A percentile compares a stretch with the other conserved stretches of the same genome.
Conservation (phyloP, 2,329 filamentous ascomycete genomes). For the Eutypa lata region DNA sequence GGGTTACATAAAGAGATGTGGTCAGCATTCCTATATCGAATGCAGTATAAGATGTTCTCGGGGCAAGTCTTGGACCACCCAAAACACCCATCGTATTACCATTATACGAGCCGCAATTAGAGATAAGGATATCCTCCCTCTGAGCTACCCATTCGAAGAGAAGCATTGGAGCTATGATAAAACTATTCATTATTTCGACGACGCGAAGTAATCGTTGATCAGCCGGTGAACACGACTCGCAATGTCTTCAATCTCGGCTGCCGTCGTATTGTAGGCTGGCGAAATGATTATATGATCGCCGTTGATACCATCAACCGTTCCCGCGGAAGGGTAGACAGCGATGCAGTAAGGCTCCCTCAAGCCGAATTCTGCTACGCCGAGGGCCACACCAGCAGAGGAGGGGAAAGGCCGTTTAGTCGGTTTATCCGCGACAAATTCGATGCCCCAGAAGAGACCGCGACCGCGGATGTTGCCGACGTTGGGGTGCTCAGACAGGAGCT, state of each 20-base stretch:
- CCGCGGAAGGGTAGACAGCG: constrained; percentile 49
- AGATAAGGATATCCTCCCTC: not conserved
- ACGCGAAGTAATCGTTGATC: constrained; percentile 46
- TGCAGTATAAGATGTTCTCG: too few relatives aligned
- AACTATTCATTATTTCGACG: constrained; percentile 1
- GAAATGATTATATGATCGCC: constrained; percentile 71
- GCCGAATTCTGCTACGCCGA: constrained; percentile 11
- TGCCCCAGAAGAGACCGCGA: constrained; percentile 42
- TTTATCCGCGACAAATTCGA: constrained; percentile 43
- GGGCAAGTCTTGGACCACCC: too few relatives aligned
- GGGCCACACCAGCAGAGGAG: constrained; percentile 9
- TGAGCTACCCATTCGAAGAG: not conserved
- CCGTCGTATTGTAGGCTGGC: constrained; percentile 64
- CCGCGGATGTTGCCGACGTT: constrained; percentile 40
- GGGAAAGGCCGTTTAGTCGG: constrained; percentile 34
- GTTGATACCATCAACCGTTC: constrained; percentile 47
- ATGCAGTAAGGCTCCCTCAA: constrained; percentile 17
- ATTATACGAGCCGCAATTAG: too few relatives aligned
- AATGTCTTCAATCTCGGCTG: constrained; percentile 53
- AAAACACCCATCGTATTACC: too few relatives aligned
- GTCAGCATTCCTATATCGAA: too few relatives aligned
- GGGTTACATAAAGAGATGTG: too few relatives aligned
- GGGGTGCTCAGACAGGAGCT: constrained; percentile 23
- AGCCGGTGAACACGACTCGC: constrained; percentile 49
- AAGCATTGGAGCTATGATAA: not conserved